Evolutionary conservation across 177 flowering plant species (phyloP), one percentile per base, ranked within the genome.

Genomic region (Tripterygium wilfordii): DNA sequence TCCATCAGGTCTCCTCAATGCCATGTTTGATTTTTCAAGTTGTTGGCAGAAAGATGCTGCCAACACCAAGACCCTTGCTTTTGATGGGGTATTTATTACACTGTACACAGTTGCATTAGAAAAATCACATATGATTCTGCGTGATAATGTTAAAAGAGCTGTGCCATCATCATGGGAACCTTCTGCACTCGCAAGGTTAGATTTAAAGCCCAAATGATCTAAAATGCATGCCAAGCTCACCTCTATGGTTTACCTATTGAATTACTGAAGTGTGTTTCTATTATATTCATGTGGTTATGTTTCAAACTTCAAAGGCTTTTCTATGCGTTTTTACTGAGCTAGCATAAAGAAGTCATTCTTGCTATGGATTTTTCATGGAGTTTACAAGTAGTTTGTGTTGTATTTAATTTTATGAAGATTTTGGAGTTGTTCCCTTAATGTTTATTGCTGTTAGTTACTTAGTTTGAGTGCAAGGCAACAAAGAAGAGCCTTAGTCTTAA

Each of bases 1-100:
- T 54, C 98, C 96, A 7, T 88, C 83, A 5, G 95, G 98, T 30
- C 75, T 76, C 61, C 86, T 92, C 74, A 89, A 92, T 65, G 10
- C 83, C 1, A 86, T 85, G 91, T 89, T 92, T 42, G 95, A 84
- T 16, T 92, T 78, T 66, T 70, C 90, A 9, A 69, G 96, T 36
- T 68, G 79, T 66, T 92, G 98, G 98, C 96, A 85, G 67, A 88
- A 84, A 62, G 98, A 92, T 72, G 98, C 98, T 22, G 87, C 94
- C 51, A 71, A 60, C 58, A 92, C 97, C 3, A 89, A 84, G 67
- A 62, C 84, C 51, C 91, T 92, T 64, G 88, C 97, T 43, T 86
- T 89, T 70, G 99, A 92, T 69, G 99, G 96, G 51, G 80, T 88
- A 41, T 80, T 82, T 63, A 82, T 92, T 58, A 77, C 94, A 21